Base-by-base conservation (phyloP, 2,329 filamentous ascomycete genomes). In the Sphaceloma murrayae region DNA sequence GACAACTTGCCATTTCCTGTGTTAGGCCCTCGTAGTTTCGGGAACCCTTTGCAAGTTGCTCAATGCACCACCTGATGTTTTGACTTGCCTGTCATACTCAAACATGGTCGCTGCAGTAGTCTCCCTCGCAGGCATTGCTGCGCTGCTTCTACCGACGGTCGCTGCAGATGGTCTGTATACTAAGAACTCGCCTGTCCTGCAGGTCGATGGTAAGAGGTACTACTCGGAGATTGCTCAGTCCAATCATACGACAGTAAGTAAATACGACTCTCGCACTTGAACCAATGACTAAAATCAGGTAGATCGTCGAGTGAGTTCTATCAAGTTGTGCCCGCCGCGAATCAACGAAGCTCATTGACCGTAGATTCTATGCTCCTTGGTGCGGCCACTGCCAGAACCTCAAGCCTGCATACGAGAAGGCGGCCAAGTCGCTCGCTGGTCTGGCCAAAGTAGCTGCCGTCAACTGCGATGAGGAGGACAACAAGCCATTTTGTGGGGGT, bases 301-400 rank as follows among this genome's bases (percentile, higher is more conserved):
- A 65, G 59, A 64, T 65, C 46, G 57, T 65, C 47, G 63, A 66
- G 62, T 64, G 58, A 57, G 61, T 38, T 14, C 7, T 13, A 10
- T 10, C 14, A 8, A 9, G 13, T 4, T 17, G 10, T 4, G 7
- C 21, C 19, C 14, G 9, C 24, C 4, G 11, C 8, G 27, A 10
- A 14, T 22, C 17, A 11, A 24, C 13, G 21, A 17, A 43, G 42
- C 42, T 44, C 26, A 14, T 13, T 49, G 47, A 48, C 56, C 62
- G 36, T 52, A 54, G 62, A 61, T 96, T 96, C 73, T 96, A 94
- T 59, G 89, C 89, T 6, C 89, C 89, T 17, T 96, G 89, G 89
- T 96, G 91, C 58, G 91, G 89, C 31, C 91, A 96, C 67, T 98
- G 91, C 69, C 76, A 94, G 67, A 95, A 83, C 66, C 81, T 98